These are phyloP conservation scores for Botrytis aclada DNA, from an alignment of 2,329 filamentous ascomycete genomes.

Conservation along the genomic window DNA sequence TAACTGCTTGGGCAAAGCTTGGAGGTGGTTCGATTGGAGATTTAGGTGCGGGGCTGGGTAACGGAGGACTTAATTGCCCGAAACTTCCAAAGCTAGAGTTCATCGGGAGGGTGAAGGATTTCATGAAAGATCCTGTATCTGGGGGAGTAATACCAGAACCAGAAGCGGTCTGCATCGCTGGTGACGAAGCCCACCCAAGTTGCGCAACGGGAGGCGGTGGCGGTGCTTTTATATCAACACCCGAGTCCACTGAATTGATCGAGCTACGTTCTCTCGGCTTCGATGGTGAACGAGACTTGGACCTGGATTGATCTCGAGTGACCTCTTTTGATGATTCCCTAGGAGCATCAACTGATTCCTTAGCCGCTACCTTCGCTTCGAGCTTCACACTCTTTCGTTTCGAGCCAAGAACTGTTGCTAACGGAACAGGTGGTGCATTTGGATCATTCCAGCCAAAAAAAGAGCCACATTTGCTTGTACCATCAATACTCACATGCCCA, in stretches of 20 bases:
- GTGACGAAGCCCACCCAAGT: slow-evolving; percentile 30
- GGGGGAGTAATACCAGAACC: not conserved
- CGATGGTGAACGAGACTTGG: slow-evolving; percentile 26
- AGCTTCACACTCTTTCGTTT: slow-evolving; percentile 26
- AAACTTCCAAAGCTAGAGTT: not conserved
- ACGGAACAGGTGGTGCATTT: slow-evolving; percentile 48
- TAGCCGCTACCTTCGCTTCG: slow-evolving; percentile 11
- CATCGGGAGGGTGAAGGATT: not conserved
- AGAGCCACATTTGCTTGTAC: slow-evolving; percentile 46
- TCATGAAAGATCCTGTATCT: not conserved
- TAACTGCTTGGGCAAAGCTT: not conserved
- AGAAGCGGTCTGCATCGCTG: not conserved
- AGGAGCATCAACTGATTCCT: slow-evolving; percentile 26
- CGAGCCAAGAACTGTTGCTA: slow-evolving; percentile 37
- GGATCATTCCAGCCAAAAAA: slow-evolving; percentile 61
- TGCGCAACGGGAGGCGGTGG: slow-evolving; percentile 23
- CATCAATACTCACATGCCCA: slow-evolving; percentile 48
- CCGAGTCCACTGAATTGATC: slow-evolving; percentile 20
- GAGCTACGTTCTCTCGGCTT: slow-evolving; percentile 29
- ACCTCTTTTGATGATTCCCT: slow-evolving; percentile 33
- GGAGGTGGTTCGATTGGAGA: slow-evolving; percentile 1
- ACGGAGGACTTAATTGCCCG: not conserved
- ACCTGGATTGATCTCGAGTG: slow-evolving; percentile 24
- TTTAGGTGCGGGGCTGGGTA: not conserved
- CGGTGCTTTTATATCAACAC: slow-evolving; percentile 17